Evolutionary conservation across 257 asterid species (phyloP), one percentile per base, ranked within the genome.

Genomic region (Plantago ovata): DNA sequence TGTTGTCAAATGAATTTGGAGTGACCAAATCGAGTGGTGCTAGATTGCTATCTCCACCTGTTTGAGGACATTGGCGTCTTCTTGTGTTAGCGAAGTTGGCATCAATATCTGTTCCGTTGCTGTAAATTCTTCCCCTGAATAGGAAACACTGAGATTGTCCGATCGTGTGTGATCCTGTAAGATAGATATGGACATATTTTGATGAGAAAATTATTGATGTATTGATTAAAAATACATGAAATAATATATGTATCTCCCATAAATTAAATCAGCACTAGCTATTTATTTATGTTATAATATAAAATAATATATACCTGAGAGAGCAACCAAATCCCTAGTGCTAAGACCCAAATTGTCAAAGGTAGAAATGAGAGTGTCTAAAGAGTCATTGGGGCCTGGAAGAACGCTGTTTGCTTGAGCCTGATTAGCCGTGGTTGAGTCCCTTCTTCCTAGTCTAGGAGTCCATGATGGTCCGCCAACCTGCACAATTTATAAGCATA

Each of bases 381-480:
- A 66, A 20, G 32, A 33, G 2, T 5, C 21, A 24, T 13, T 33
- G 1, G 68, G 68, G 11, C 60, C 7, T 4, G 77, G 77, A 40
- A 72, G 77, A 45, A 18, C 62, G 0, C 38, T 13, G 18, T 67
- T 39, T 3, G 73, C 73, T 16, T 22, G 32, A 39, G 50, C 22
- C 1, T 54, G 64, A 36, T 66, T 72, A 4, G 77, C 77, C 0
- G 56, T 62, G 9, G 70, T 72, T 4, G 73, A 67, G 46, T 55
- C 60, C 32, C 60, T 55, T 55, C 60, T 55, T n/a, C 60, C 60
- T 0, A 55, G 60, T 36, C 60, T 16, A 4, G 43, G 45, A 13
- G 16, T 36, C 77, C 77, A 72, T 24, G 73, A 38, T 32, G 63
- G 73, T 5, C 66, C 77, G 1, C 71, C 71, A 5, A 66, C 71